Conservation (phyloP, 1,139 yeast species). For the Debaryomyces nepalensis region DNA sequence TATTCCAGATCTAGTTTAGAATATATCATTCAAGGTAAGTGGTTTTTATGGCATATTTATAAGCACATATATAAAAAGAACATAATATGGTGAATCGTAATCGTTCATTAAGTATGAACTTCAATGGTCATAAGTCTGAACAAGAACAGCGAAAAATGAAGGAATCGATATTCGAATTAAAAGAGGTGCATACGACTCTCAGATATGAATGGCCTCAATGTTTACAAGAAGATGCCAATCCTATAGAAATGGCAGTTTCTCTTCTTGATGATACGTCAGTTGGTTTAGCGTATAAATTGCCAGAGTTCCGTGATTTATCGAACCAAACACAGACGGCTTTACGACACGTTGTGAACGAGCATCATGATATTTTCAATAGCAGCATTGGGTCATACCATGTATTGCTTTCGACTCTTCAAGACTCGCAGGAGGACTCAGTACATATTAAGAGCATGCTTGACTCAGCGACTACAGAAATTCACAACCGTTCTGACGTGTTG, state of each 20-base stretch:
- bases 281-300: slow-evolving; percentile 75
- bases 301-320: slow-evolving; percentile 59
- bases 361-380: slow-evolving; percentile 83
- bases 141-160: slow-evolving; percentile 25
- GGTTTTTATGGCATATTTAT: neutral
- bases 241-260: slow-evolving; percentile 81
- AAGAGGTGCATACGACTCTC: slow-evolving; percentile 41
- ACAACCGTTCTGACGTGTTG: slow-evolving; percentile 58
- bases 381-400: slow-evolving; percentile 78
- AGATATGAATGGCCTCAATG: slow-evolving; percentile 53
- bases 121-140: slow-evolving; percentile 22
- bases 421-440: slow-evolving; percentile 59
- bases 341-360: slow-evolving; percentile 75
- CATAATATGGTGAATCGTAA: slow-evolving; percentile 19
- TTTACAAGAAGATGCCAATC: slow-evolving; percentile 58
- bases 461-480: slow-evolving; percentile 55
- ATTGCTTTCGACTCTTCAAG: slow-evolving; percentile 57
- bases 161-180: slow-evolving; percentile 42
- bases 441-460: slow-evolving; percentile 57
- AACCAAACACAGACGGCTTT: slow-evolving; percentile 61
- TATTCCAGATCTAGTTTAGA: neutral
- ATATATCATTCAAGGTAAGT: too few species aligned
- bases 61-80: slow-evolving; percentile 2
- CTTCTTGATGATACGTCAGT: slow-evolving; percentile 85
- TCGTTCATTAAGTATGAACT: slow-evolving; percentile 30